Evolutionary conservation across 305 asterid genomes (phyloP), one percentile per base, ranked within the genome.

Genomic region (Fraxinus velutina): DNA sequence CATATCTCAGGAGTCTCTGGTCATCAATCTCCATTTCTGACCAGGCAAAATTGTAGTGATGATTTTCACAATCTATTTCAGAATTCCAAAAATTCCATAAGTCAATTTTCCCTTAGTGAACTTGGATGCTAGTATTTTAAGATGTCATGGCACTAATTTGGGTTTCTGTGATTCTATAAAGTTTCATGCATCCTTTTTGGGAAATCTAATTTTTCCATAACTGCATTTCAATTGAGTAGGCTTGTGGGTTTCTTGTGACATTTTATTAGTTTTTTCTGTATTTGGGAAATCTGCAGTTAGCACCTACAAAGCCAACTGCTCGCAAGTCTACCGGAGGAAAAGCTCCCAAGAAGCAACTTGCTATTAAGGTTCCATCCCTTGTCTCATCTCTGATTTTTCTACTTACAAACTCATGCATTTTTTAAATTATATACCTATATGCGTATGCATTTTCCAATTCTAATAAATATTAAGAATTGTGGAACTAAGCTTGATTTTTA

Each of bases 271-370:
- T 17, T 8, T 44, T 37, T 68, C 50, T 13, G 22, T 74, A 34
- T 73, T 77, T 73, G 68, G 80, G 57, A 39, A 19, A 73, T 79
- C 76, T 82, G 82, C 88, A 89, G 92, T 30, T 22, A 70, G 68
- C 78, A 68, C 80, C 30, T 62, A 36, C 19, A 2, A 88, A 79
- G 75, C 88, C 70, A 68, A 47, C 71, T 78, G 91, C 91, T 60
- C 89, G 77, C 66, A 86, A 86, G 82, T 88, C 90, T 81, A 84
- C 90, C 12, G 91, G 87, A 30, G 89, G 90, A 84, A 85, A 84
- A 85, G 89, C 90, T 80, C 90, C 91, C 36, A 79, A 33, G 87
- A 89, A 79, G 82, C 86, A 76, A 77, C 52, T 85, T 27, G 52
- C 33, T 42, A 5, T 33, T 62, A 39, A 78, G 87, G 85, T 85